phyloP scores from a whole-genome alignment of 768 basidiomycete species.

The Tubosaeta sp. region DNA sequence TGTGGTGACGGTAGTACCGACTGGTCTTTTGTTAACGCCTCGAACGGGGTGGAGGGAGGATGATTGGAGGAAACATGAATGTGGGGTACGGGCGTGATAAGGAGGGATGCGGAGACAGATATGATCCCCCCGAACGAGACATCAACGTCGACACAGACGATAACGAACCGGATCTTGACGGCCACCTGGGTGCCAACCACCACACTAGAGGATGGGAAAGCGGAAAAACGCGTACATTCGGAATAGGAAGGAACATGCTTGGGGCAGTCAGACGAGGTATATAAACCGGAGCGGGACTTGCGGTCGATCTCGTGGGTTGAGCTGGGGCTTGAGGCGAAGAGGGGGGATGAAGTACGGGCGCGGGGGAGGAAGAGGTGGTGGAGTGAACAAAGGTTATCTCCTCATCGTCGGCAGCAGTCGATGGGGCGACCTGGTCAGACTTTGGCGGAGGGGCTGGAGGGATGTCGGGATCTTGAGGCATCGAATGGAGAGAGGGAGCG shows the following conservation, averaged over 20 bases:
- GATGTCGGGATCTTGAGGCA: background rate
- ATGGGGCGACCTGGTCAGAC: constrained; percentile 29
- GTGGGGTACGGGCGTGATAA: constrained; percentile 1
- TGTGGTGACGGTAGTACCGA: constrained; percentile 4
- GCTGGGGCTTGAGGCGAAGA: constrained; percentile 37
- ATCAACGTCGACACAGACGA: constrained; percentile 36
- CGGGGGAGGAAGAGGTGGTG: constrained; percentile 25
- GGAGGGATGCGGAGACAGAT: background rate
- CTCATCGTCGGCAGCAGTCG: constrained; percentile 39
- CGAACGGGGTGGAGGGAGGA: background rate
- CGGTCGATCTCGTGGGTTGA: background rate
- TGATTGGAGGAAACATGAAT: background rate
- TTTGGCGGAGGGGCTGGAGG: constrained; percentile 8
- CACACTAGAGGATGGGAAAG: constrained; percentile 52
- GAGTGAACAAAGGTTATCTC: constrained; percentile 41
- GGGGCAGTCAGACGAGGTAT: constrained; percentile 67
- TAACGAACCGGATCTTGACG: constrained; percentile 33
- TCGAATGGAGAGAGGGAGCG: background rate
- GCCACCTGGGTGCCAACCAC: constrained; percentile 46
- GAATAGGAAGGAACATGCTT: constrained; percentile 84
- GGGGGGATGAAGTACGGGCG: constrained; percentile 35
- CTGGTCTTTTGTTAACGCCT: constrained; percentile 4
- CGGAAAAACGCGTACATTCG: constrained; percentile 66
- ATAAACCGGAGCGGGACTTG: constrained; percentile 37
- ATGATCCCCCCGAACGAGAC: background rate